Conservation (phyloP, 371 early-diverging fungal species). For the Mortierella sp. region DNA sequence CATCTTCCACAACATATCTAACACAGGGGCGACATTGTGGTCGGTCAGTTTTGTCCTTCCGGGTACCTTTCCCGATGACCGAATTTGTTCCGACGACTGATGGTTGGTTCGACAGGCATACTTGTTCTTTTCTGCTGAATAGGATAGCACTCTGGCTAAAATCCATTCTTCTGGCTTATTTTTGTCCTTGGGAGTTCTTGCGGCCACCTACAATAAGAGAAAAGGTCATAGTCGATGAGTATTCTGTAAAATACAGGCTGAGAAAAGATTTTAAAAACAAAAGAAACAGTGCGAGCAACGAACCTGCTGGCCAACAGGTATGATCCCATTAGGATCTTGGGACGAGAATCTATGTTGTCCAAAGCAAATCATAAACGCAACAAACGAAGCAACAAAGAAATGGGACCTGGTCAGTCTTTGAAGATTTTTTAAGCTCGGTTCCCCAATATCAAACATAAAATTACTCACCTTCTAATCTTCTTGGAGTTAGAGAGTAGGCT, state of each 20-base stretch:
- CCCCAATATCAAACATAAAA: not conserved
- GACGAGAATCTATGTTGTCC: constrained; percentile 28
- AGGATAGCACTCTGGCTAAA: constrained; percentile 71
- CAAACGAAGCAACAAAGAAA: not conserved
- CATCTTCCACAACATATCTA: constrained; percentile 80
- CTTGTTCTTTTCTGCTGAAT: constrained; percentile 72
- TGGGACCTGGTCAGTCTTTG: too few relatives aligned
- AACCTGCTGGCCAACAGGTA: constrained; percentile 58
- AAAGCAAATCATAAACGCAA: not conserved
- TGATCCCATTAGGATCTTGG: constrained; percentile 43
- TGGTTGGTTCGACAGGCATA: constrained; percentile 24
- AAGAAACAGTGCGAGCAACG: constrained; percentile 8
- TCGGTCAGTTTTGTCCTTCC: not conserved
- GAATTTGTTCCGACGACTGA: too few relatives aligned
- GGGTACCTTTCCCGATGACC: too few relatives aligned
- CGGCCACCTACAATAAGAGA: constrained; percentile 64
- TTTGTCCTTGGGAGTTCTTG: constrained; percentile 69
- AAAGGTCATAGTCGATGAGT: not conserved
- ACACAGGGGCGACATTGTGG: not conserved
- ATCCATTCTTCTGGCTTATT: constrained; percentile 80
- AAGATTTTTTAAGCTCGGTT: too few relatives aligned
- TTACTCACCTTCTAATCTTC: constrained; percentile 60
- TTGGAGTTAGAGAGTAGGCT: constrained; percentile 57
- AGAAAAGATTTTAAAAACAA: not conserved
- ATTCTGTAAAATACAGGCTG: not conserved